Base-by-base conservation (phyloP, 805 yeast genomes). In the Blastobotrys chiropterorum region DNA sequence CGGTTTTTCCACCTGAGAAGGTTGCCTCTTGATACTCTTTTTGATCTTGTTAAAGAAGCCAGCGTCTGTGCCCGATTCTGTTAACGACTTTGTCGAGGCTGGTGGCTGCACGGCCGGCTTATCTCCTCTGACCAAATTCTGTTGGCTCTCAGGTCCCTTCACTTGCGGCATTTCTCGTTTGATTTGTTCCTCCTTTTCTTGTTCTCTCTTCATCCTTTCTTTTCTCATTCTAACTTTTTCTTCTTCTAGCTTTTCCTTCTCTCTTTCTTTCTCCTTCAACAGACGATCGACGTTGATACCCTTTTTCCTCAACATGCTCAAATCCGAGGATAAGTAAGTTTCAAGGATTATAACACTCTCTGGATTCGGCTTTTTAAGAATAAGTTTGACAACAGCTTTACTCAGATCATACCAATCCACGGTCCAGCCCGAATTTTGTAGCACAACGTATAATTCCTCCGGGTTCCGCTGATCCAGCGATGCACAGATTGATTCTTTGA, bases 341-440 rank as follows among this genome's bases (percentile, higher is more conserved):
- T 71, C 74, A 8, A 71, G 51, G 3, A 71, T 66, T 19, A 72
- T 61, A 3, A 64, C 69, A 1, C 69, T 61, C 38, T 70, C 75
- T 2, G 72, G 72, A 16, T 62, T 66, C 1, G 73, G 72, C 22
- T 58, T 44, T 26, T 54, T 52, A 3, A 69, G 56, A 2, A 67
- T 45, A 2, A 50, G 44, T 22, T 62, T 61, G 6, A 65, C 58
- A 17, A 71, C 53, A 2, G 70, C 62, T 38, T 61, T 64, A 6
- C 70, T 64, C 1, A 71, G 62, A 51, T 69, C 70, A 47, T 65
- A 69, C 72, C 72, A 71, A 38, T 69, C 70, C 41, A 63, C 57
- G 16, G 48, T 47, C 2, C 61, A 61, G 3, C 53, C 57, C n/a
- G 26, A 39, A 3, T 31, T 15, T 26, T 46, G 3, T 51, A 42